These are phyloP conservation scores for Linum usitatissimum DNA, from an alignment of 345 rosid species.

Conservation along the genomic window DNA sequence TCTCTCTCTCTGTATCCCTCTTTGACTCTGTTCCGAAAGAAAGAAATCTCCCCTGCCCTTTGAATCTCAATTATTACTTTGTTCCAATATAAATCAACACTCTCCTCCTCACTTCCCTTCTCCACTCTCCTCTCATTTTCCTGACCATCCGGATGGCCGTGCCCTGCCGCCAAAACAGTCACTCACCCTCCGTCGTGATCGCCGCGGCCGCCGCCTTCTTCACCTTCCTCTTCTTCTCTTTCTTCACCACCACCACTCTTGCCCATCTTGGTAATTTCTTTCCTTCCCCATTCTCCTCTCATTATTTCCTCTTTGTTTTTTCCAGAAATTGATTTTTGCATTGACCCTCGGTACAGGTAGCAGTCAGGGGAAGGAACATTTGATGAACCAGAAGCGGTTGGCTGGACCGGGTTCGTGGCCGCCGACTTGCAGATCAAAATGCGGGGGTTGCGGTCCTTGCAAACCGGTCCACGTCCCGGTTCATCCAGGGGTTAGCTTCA, in stretches of 20 bases:
- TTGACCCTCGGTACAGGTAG: constrained; percentile 18
- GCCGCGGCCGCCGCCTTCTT: constrained; percentile 29
- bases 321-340: too few relatives aligned
- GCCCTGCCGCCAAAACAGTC: constrained; percentile 21
- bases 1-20: too few relatives aligned
- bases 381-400: constrained; percentile 2
- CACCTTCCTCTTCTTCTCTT: constrained; percentile 32
- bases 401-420: constrained; percentile 65
- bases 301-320: too few relatives aligned
- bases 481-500: constrained; percentile 55
- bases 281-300: too few relatives aligned
- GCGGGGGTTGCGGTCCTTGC: constrained; percentile 82
- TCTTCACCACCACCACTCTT: constrained; percentile 23
- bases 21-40: too few relatives aligned
- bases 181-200: constrained; percentile 12
- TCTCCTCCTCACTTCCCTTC: too few relatives aligned
- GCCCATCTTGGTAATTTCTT: constrained; percentile 24
- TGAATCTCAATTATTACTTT: too few relatives aligned
- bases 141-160: constrained; percentile 33
- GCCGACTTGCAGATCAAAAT: constrained; percentile 81
- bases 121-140: too few relatives aligned
- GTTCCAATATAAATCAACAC: too few relatives aligned
- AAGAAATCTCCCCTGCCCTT: too few relatives aligned
- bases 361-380: constrained; percentile 1
- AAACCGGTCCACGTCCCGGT: constrained; percentile 79